Conservation (phyloP, 805 yeast species). For the Yarrowia sp. region DNA sequence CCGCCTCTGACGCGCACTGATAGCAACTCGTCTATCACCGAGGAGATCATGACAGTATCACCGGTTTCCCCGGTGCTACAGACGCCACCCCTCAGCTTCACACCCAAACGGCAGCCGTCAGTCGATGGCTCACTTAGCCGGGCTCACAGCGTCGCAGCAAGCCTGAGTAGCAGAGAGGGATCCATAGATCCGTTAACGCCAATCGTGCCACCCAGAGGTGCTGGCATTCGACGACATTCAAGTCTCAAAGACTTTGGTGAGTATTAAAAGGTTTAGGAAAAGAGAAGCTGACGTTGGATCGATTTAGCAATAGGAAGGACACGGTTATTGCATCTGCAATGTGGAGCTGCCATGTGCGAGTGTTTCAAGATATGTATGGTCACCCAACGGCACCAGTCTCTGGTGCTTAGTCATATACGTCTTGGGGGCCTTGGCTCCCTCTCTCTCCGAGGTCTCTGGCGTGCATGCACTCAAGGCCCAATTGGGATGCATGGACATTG, state of each 20-base stretch:
- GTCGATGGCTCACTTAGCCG: not conserved
- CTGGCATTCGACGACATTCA: conserved; percentile 23
- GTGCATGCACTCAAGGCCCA: conserved; percentile 21
- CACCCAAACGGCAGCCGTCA: conserved; percentile 13
- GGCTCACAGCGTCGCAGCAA: conserved; percentile 3
- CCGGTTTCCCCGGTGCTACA: conserved; percentile 9
- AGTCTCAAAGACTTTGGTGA: conserved; percentile 32
- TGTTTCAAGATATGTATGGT: conserved; percentile 8
- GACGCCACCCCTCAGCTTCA: conserved; percentile 30
- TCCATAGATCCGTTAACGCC: conserved; percentile 1
- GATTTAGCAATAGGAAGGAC: not conserved
- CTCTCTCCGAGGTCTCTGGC: not conserved
- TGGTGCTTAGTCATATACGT: conserved; percentile 15
- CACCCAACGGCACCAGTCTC: not conserved
- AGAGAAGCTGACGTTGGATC: not conserved
- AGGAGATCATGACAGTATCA: conserved; percentile 16
- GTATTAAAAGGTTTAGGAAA: not conserved
- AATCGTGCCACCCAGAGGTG: conserved; percentile 13
- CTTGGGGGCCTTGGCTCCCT: conserved; percentile 3
- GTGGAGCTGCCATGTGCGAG: conserved; percentile 4
- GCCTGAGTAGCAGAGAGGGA: conserved; percentile 5
- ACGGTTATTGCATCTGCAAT: not conserved
- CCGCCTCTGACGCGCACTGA: conserved; percentile 12
- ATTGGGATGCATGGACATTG: conserved; percentile 10
- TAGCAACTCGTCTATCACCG: conserved; percentile 31